Percentiles rank a stretch among this genome's conserved stretches.
Conservation (phyloP, 1,284 basidiomycete species). For the Ustilago vetiveriae region DNA sequence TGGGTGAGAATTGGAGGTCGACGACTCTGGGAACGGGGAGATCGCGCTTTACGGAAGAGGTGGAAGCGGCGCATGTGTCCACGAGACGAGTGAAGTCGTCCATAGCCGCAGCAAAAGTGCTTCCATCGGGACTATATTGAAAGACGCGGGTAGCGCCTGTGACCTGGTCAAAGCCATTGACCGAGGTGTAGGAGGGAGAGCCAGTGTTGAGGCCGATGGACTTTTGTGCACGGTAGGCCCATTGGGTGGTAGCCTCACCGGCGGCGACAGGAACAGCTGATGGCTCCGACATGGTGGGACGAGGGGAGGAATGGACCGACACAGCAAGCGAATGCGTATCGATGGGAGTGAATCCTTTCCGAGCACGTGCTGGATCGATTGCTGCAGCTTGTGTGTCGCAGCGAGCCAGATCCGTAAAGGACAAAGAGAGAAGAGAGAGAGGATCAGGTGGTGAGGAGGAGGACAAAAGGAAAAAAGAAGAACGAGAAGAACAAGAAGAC, state of each 20-base stretch:
- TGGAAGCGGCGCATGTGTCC: conserved; percentile 69
- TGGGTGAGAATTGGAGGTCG: conserved; percentile 89
- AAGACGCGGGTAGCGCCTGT: conserved; percentile 77
- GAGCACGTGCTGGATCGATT: too few relatives aligned
- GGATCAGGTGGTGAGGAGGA: background rate
- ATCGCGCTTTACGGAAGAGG: conserved; percentile 48
- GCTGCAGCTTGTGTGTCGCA: background rate
- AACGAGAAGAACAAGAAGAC: background rate
- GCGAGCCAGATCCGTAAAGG: background rate
- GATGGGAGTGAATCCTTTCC: too few relatives aligned
- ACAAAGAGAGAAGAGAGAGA: background rate
- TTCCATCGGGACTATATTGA: conserved; percentile 86
- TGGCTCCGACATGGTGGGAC: conserved; percentile 29
- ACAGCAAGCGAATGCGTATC: conserved; percentile 27
- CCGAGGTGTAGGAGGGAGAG: conserved; percentile 77
- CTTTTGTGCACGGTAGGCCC: conserved; percentile 85
- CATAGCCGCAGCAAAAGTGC: conserved; percentile 84
- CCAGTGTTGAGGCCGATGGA: conserved; percentile 84
- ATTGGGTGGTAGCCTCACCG: conserved; percentile 48
- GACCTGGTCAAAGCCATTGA: conserved; percentile 75
- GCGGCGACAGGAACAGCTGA: conserved; percentile 30
- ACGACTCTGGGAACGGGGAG: conserved; percentile 75
- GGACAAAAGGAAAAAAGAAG: background rate
- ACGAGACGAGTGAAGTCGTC: conserved; percentile 80
- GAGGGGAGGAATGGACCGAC: background rate